Percentiles rank a stretch among this genome's conserved stretches.
phyloP scores from a whole-genome alignment of 2,329 filamentous ascomycete species.

The Clonostachys rhizophaga region DNA sequence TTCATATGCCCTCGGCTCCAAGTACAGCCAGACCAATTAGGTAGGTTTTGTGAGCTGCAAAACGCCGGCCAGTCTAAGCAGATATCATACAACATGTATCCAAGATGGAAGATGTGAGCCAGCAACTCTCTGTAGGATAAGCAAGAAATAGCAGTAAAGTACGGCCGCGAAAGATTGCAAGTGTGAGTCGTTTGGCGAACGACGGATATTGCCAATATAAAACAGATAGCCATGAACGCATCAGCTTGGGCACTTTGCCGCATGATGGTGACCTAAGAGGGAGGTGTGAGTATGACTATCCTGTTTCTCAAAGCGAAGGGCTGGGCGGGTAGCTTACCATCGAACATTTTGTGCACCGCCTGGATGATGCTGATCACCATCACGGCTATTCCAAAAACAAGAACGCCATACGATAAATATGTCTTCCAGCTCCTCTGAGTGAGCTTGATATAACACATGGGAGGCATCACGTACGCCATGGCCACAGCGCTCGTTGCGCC shows the following conservation, averaged over 20 bases:
- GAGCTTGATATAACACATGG: slow-evolving; percentile 91
- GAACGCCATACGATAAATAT: slow-evolving; percentile 65
- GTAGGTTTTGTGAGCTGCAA: too few species aligned
- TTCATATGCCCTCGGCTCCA: too few species aligned
- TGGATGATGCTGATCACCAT: slow-evolving; percentile 78
- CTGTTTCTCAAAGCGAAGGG: neutral
- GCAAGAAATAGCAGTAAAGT: too few species aligned
- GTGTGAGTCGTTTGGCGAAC: too few species aligned
- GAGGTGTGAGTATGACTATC: too few species aligned
- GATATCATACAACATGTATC: too few species aligned
- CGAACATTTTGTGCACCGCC: slow-evolving; percentile 63
- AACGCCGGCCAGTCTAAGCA: too few species aligned
- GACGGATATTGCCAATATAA: neutral
- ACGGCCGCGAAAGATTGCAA: too few species aligned
- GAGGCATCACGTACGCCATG: slow-evolving; percentile 91
- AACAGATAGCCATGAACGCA: neutral
- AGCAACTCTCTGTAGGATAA: too few species aligned
- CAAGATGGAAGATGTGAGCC: too few species aligned
- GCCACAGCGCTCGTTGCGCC: slow-evolving; percentile 92
- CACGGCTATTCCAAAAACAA: slow-evolving; percentile 73
- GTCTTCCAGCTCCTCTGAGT: slow-evolving; percentile 73
- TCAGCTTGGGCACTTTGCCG: slow-evolving; percentile 3
- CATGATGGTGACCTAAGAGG: slow-evolving; percentile 2
- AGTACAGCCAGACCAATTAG: too few species aligned
- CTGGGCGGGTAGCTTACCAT: slow-evolving; percentile 25